Evolutionary conservation across 495 filamentous ascomycete species (phyloP).

Genomic region (Hyphodiscus hymeniophilus): DNA sequence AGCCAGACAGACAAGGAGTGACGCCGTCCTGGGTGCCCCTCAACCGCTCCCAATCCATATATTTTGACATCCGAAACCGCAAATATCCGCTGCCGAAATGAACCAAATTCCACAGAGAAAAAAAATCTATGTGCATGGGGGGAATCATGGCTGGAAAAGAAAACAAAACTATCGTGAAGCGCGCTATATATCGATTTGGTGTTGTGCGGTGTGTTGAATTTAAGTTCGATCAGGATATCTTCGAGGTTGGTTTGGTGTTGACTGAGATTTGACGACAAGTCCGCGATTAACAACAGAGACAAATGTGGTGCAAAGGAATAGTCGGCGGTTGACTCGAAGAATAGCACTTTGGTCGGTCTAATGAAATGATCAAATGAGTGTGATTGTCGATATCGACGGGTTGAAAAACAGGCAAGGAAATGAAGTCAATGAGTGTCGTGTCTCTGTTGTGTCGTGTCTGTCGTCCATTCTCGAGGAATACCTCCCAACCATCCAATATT

Average conservation of each 20-base stretch:
- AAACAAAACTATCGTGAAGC: slow-evolving; percentile 9
- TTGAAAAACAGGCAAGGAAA: slow-evolving; percentile 11
- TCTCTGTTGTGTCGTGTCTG: slow-evolving; percentile 14
- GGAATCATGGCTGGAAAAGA: slow-evolving; percentile 16
- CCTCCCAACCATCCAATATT: slow-evolving; percentile 18
- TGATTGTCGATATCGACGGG: slow-evolving; percentile 16
- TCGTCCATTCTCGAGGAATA: background rate
- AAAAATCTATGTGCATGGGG: slow-evolving; percentile 21
- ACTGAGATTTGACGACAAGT: background rate
- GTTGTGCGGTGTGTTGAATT: background rate
- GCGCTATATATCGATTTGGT: background rate
- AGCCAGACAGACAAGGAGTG: slow-evolving; percentile 3
- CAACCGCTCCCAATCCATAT: background rate
- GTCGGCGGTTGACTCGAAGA: slow-evolving; percentile 9
- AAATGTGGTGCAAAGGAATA: slow-evolving; percentile 7
- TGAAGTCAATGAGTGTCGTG: slow-evolving; percentile 21
- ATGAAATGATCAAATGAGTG: slow-evolving; percentile 21
- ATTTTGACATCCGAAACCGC: background rate
- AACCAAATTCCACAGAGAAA: slow-evolving; percentile 4
- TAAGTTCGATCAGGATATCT: background rate
- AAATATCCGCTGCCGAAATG: slow-evolving; percentile 2
- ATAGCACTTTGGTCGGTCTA: slow-evolving; percentile 5
- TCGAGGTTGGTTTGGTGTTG: background rate
- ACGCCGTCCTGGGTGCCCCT: slow-evolving; percentile 6
- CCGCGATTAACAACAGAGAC: slow-evolving; percentile 6